Evolutionary conservation across 2,329 filamentous ascomycete species (phyloP), one percentile per base, ranked within the genome.

Genomic region (Magnaporthiopsis rhizophila): DNA sequence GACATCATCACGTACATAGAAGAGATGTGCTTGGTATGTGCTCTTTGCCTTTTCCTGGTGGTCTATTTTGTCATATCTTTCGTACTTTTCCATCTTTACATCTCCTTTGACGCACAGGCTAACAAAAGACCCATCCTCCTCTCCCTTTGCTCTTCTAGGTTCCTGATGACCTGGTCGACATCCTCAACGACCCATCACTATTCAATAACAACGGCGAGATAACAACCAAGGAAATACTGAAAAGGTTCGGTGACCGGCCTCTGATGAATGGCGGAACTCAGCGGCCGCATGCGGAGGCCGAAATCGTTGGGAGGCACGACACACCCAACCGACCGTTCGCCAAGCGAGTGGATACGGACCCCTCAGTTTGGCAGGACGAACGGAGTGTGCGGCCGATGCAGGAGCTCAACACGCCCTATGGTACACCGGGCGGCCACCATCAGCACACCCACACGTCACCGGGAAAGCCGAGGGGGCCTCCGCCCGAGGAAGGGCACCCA

Each of bases 201-300:
- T 94, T 96, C 76, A 91, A 88, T 73, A 89, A 87, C 71, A 88
- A 84, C 68, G 88, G 89, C 59, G 94, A 99, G 66, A 88, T 97
- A 67, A 97, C 94, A 1, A 96, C 93, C 7, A 99, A 99, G 76
- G 95, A 99, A 72, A 98, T 99, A 64, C 83, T 99, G 62, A 96
- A 94, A 74, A 87, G 92, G 65, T 97, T 96, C 76, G 92, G 92
- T 62, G 91, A 96, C 72, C 89, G 95, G 2, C 67, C 77, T 78
- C 53, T 62, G 64, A 71, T 73, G 0, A 78, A 73, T 65, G 75
- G 77, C 30, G 80, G 81, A 15, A 79, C 80, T 8, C 78, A 81
- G 58, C 78, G 87, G 78, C 77, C 90, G 80, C 79, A 84, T 78
- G 77, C 80, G 76, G 85, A 86, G 76, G 45, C 45, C n/a, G 81